Conservation (phyloP, 495 filamentous ascomycete genomes). For the Platismatia glauca region DNA sequence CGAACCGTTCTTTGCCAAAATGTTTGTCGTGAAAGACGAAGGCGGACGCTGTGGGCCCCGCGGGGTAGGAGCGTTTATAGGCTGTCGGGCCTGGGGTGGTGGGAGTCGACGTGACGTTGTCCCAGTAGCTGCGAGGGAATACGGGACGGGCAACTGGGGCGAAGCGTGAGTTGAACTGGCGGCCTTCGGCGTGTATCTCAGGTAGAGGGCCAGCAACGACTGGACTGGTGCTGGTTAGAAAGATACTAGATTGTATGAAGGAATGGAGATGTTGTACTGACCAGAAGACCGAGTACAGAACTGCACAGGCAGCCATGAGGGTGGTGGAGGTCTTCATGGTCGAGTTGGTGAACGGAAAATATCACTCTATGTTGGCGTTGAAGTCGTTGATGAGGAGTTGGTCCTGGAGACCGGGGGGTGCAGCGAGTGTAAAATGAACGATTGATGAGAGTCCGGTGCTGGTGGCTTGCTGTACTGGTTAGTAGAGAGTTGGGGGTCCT, state of each 20-base stretch:
- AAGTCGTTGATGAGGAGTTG: neutral
- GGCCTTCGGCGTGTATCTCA: slow-evolving; percentile 19
- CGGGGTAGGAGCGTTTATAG: neutral
- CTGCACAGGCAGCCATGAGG: slow-evolving; percentile 16
- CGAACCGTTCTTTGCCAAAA: neutral
- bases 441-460: neutral
- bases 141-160: slow-evolving; percentile 16
- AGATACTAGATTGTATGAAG: neutral
- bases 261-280: slow-evolving; percentile 7
- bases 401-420: neutral
- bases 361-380: neutral
- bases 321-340: slow-evolving; percentile 18
- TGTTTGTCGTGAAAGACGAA: neutral
- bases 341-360: neutral
- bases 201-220: slow-evolving; percentile 11
- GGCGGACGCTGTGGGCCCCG: slow-evolving; percentile 6
- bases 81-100: slow-evolving; percentile 1
- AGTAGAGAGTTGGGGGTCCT: neutral
- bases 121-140: slow-evolving; percentile 17
- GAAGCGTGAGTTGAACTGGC: slow-evolving; percentile 18
- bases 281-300: slow-evolving; percentile 17
- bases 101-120: slow-evolving; percentile 10
- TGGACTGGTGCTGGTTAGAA: slow-evolving; percentile 10
- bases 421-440: neutral
- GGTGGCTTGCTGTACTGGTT: slow-evolving; percentile 6